Evolutionary conservation across 2,329 filamentous ascomycete species (phyloP).

Genomic region (Penicillium occitanis): DNA sequence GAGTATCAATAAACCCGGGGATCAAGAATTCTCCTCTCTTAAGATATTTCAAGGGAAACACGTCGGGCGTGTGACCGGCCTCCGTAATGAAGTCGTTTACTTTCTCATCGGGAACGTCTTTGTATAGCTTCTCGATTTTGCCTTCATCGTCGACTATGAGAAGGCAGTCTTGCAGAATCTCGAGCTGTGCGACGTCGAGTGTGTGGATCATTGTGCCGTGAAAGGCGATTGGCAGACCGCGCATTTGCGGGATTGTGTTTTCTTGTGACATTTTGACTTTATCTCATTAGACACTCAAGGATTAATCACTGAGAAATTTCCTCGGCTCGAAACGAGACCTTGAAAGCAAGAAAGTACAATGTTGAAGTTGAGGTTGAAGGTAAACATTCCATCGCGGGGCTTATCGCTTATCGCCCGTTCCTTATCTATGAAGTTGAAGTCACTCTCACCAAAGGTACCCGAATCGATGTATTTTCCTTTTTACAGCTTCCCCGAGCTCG

Average conservation of each 20-base stretch:
- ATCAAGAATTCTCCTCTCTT: conserved; percentile 33
- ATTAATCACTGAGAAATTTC: not conserved
- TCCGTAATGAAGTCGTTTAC: conserved; percentile 30
- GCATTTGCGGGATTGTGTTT: conserved; percentile 13
- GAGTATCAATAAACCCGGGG: conserved; percentile 58
- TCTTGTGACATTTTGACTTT: not conserved
- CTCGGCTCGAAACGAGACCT: not conserved
- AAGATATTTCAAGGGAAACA: conserved; percentile 32
- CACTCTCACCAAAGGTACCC: not conserved
- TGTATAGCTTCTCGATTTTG: conserved; percentile 32
- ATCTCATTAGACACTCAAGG: not conserved
- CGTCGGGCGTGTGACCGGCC: conserved; percentile 29
- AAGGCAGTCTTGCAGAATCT: conserved; percentile 35
- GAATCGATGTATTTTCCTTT: not conserved
- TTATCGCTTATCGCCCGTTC: not conserved
- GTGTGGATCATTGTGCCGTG: conserved; percentile 40
- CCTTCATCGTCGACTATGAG: conserved; percentile 34
- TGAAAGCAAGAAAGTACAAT: not conserved
- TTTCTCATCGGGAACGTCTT: conserved; percentile 23
- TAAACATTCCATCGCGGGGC: not conserved
- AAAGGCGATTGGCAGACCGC: conserved; percentile 33
- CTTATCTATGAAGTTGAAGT: conserved; percentile 9
- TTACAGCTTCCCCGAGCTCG: not conserved
- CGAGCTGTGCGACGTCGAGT: conserved; percentile 26
- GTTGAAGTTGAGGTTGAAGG: not conserved